phyloP scores from a whole-genome alignment of 768 basidiomycete species.

The Lactarius vividus region DNA sequence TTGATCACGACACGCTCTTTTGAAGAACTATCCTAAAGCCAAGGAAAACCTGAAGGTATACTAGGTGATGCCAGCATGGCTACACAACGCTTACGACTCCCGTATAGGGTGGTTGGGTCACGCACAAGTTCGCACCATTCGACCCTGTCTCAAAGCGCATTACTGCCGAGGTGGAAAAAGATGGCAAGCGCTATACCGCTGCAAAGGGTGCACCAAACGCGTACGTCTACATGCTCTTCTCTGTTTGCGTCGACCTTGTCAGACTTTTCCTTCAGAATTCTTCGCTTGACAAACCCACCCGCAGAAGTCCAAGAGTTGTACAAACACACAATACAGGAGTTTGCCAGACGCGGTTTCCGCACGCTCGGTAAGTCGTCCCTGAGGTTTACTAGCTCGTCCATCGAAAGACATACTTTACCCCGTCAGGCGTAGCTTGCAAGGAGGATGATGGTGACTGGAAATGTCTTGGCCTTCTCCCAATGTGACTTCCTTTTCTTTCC shows the following conservation, averaged over 20 bases:
- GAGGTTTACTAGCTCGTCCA: background rate
- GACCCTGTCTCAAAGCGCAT: constrained; percentile 53
- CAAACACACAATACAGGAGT: constrained; percentile 37
- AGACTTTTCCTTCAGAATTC: constrained; percentile 34
- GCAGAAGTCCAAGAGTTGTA: constrained; percentile 36
- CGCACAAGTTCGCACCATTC: constrained; percentile 46
- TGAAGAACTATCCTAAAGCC: constrained; percentile 43
- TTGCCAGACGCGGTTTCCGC: constrained; percentile 45
- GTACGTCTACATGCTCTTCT: constrained; percentile 25
- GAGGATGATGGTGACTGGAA: constrained; percentile 44
- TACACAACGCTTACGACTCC: background rate
- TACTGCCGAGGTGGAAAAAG: constrained; percentile 45
- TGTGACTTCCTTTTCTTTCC: constrained; percentile 15
- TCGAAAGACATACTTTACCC: background rate
- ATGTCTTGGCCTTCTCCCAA: constrained; percentile 40
- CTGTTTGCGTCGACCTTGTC: background rate
- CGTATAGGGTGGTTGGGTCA: constrained; percentile 42
- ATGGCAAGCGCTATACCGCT: constrained; percentile 42
- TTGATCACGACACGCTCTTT: background rate
- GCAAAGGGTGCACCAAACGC: constrained; percentile 49
- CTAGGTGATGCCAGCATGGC: background rate
- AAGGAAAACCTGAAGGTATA: constrained; percentile 35
- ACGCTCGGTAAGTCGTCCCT: constrained; percentile 34
- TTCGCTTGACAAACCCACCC: constrained; percentile 40
- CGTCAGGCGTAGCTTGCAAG: constrained; percentile 41